Evolutionary conservation across 1,284 basidiomycete species (phyloP), one percentile per base, ranked within the genome.

Genomic region (Filobasidium uniguttulatum): DNA sequence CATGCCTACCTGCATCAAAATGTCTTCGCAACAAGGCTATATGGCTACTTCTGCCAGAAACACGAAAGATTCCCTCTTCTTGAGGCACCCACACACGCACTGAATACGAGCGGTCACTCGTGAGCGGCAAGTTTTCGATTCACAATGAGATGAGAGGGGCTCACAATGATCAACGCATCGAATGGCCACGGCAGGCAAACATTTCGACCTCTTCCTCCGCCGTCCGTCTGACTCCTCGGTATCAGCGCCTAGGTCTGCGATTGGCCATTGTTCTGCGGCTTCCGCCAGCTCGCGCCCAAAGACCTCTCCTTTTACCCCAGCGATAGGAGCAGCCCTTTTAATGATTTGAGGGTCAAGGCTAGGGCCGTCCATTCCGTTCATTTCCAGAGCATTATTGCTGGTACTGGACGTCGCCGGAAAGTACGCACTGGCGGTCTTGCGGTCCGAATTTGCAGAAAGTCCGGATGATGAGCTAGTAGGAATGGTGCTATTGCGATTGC

Each of bases 1-100:
- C 29, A 20, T 48, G 56, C 61, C 10, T 55, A 77, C 84, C 87
- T 22, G 78, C 77, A 65, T 91, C 88, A 64, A 91, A 93, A 64
- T 89, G 85, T 22, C 74, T 72, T 35, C 83, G 74, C 55, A 93
- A 65, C 59, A 78, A 81, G 9, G 76, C 69, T 28, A 88, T 74
- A 69, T 91, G 87, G 40, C 65, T 70, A 45, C 63, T 69, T 17
- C 68, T 55, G 10, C 69, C 69, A 35, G 65, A 68, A 54, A 71
- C 67, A 29, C 69, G 59, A 50, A 71, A 71, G 30, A 71, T 68
- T 7, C 69, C 69, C 55, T 71, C 69, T 54, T 71, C 69, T 34
- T 66, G 62, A 3, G 64, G 66, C 7, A 62, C 68, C 66, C 68
- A 69, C 22, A 63, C 60, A 28, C 61, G 58, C 19, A 71, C 67